phyloP scores from a whole-genome alignment of 768 basidiomycete genomes.

The Symmetrospora coprosmae region DNA sequence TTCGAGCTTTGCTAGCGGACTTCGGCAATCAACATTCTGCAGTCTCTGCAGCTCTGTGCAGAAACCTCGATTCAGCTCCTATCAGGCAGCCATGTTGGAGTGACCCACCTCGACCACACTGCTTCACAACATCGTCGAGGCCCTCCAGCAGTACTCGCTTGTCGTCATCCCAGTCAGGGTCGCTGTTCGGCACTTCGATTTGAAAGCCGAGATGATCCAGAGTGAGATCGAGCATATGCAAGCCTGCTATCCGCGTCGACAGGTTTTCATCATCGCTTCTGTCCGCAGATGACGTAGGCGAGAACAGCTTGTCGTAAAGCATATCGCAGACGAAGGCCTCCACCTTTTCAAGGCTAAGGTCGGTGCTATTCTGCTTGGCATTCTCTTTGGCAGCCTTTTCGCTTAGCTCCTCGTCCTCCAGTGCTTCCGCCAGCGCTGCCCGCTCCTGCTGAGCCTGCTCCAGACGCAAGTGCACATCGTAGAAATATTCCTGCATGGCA shows the following conservation, averaged over 20 bases:
- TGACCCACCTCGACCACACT: slow-evolving; percentile 61
- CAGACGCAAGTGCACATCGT: slow-evolving; percentile 38
- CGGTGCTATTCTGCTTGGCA: slow-evolving; percentile 33
- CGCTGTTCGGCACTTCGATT: slow-evolving; percentile 42
- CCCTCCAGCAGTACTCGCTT: slow-evolving; percentile 34
- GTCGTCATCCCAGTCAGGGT: slow-evolving; percentile 38
- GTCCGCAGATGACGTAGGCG: slow-evolving; percentile 60
- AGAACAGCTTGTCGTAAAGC: slow-evolving; percentile 70
- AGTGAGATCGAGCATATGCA: slow-evolving; percentile 77
- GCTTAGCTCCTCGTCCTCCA: slow-evolving; percentile 36
- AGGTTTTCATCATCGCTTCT: slow-evolving; percentile 77
- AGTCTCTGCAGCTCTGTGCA: slow-evolving; percentile 46
- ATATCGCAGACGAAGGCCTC: slow-evolving; percentile 57
- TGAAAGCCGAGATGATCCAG: slow-evolving; percentile 81
- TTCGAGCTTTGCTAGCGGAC: slow-evolving; percentile 64
- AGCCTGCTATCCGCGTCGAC: slow-evolving; percentile 71
- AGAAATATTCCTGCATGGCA: slow-evolving; percentile 29
- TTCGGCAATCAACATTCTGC: slow-evolving; percentile 42
- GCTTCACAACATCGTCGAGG: slow-evolving; percentile 51
- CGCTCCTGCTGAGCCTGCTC: slow-evolving; percentile 37
- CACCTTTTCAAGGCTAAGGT: slow-evolving; percentile 52
- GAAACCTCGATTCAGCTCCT: neutral
- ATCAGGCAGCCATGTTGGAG: neutral
- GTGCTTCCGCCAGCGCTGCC: slow-evolving; percentile 33
- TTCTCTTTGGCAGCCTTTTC: slow-evolving; percentile 30